Evolutionary conservation across 129 eudicot genomes (phyloP).

Genomic region (Solidago caesia): DNA sequence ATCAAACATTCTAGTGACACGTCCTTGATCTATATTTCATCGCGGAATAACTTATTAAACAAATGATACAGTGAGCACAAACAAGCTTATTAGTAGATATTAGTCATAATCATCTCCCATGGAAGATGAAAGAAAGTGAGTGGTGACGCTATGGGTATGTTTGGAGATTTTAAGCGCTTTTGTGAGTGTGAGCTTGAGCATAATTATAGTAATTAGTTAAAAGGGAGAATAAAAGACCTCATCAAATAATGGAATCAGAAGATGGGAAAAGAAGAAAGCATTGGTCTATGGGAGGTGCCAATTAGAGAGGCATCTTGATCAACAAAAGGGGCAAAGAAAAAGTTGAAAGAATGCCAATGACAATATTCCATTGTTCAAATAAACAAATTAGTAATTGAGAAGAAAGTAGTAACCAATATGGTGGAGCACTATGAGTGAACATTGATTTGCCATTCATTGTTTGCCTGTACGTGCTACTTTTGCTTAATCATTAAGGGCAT

Average conservation of each 20-base stretch:
- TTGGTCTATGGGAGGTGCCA: conserved; percentile 29
- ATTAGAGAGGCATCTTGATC: conserved; percentile 32
- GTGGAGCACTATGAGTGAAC: conserved; percentile 48
- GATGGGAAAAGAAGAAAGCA: conserved; percentile 25
- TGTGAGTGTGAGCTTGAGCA: neutral
- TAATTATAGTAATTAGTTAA: conserved; percentile 2
- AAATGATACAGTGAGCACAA: neutral
- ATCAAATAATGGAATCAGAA: conserved; percentile 25
- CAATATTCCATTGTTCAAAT: conserved; percentile 34
- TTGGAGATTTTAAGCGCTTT: no score
- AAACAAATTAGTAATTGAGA: conserved; percentile 27
- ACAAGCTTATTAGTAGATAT: conserved; percentile 2
- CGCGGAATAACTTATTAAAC: neutral
- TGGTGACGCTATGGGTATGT: conserved; percentile 15
- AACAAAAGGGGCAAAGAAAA: conserved; percentile 22
- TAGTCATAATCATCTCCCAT: neutral
- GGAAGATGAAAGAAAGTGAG: conserved; percentile 12
- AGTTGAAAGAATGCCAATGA: conserved; percentile 20
- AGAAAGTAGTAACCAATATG: conserved; percentile 25
- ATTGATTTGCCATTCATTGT: conserved; percentile 30
- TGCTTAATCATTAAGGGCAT: conserved; percentile 36
- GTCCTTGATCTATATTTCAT: neutral
- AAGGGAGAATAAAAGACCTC: conserved; percentile 5
- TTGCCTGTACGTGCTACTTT: conserved; percentile 30
- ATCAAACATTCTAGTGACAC: conserved; percentile 18